Base-by-base conservation (phyloP, 2,329 filamentous ascomycete genomes). In the Coniochaeta pulveracea region DNA sequence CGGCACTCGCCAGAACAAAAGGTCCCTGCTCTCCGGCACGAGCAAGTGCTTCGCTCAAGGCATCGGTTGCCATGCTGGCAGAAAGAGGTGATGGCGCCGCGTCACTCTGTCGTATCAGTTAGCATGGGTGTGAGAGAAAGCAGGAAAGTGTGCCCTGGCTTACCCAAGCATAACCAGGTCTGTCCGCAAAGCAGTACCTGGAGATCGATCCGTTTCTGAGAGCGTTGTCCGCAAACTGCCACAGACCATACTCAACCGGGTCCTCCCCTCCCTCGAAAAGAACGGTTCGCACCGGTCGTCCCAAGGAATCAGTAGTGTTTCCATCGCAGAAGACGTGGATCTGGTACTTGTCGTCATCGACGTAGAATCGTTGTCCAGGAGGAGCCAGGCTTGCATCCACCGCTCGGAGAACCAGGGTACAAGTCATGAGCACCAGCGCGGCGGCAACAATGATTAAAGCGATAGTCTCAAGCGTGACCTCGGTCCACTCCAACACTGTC, bases 101-200 rank as follows among this genome's bases (percentile, higher is more conserved):
- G 56, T 98, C 91, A 29, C 72, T 76, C 66, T 63, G 30, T 33
- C 26, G 24, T 30, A 11, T n/a, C n/a, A 7, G 14, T 24, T 12
- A 18, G 17, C 18, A 10, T 22, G 11, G 5, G 23, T 29, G 41
- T 15, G 40, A 22, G 28, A 17, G 76, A 75, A 29, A 14, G 17
- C 5, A 8, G 14, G 15, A 25, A 11, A 19, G 2, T 6, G 21
- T n/a, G 6, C 24, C 6, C 6, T 48, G n/a, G 22, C 57, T 47
- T 45, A 63, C 59, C 78, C 85, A 94, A 6, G 72, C 89, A 36
- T 89, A 72, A 2, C 91, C 91, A 1, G 91, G 91, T 15, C 91
- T 80, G 52, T 98, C 91, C 52, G 85, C 88, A 56, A 94, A 95
- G 66, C 91, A 98, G 61, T 93, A 96, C 38, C 89, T 77, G 36